Percentiles rank a stretch among this genome's conserved stretches.
Conservation (phyloP, 495 filamentous ascomycete species). For the Symbiotaphrina buchneri region DNA sequence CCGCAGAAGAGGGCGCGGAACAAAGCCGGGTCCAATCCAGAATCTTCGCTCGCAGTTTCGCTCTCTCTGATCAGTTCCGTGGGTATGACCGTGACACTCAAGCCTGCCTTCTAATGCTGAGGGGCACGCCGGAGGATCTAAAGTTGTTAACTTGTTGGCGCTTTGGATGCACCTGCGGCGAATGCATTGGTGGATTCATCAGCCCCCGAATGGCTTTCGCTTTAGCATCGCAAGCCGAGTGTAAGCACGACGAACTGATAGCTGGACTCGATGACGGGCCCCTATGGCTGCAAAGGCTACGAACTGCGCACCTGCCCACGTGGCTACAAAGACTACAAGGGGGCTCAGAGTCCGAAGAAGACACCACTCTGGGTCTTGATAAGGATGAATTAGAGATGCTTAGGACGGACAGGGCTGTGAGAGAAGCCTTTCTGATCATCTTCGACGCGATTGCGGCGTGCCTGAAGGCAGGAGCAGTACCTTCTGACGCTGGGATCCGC, state of each 20-base stretch:
- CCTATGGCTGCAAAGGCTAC: too few species aligned
- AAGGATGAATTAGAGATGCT: neutral
- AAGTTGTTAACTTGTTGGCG: too few species aligned
- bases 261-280: too few species aligned
- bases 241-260: too few species aligned
- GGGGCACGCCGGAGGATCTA: conserved; percentile 5
- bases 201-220: conserved; percentile 13
- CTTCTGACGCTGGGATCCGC: neutral
- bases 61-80: conserved; percentile 8
- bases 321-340: neutral
- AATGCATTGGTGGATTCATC: conserved; percentile 13
- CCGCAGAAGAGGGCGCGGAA: neutral
- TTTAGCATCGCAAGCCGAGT: conserved; percentile 8
- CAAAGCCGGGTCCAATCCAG: neutral
- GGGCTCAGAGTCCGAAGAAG: neutral
- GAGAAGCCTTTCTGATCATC: neutral
- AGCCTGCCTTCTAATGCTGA: conserved; percentile 10
- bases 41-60: conserved; percentile 1
- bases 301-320: too few species aligned
- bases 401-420: neutral
- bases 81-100: conserved; percentile 10
- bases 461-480: neutral
- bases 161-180: conserved; percentile 12
- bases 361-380: neutral
- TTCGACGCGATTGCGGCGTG: neutral